phyloP scores from a whole-genome alignment of 169 alveolate genomes.

The Eimeria necatrix region DNA sequence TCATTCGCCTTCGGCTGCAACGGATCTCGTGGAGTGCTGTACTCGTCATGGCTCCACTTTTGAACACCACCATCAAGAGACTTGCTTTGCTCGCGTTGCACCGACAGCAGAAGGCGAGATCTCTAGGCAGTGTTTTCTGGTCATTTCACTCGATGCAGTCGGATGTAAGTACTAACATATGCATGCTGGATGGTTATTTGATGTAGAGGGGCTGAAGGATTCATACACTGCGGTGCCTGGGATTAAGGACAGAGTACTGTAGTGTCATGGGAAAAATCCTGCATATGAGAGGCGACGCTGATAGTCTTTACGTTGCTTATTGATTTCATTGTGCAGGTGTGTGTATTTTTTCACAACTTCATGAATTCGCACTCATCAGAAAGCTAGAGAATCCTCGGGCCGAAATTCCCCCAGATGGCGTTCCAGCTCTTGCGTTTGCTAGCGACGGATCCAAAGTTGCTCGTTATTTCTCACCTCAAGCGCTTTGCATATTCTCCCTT shows the following conservation, averaged over 20 bases:
- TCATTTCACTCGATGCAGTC: constrained; percentile 31
- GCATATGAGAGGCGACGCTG: too few relatives aligned
- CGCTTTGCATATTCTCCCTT: constrained; percentile 4
- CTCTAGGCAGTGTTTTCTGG: constrained; percentile 25
- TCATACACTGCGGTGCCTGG: too few relatives aligned
- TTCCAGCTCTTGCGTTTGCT: constrained; percentile 38
- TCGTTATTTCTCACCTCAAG: constrained; percentile 30
- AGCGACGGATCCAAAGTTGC: constrained; percentile 51
- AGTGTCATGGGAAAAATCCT: too few relatives aligned
- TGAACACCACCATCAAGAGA: not conserved
- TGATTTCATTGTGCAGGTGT: not conserved
- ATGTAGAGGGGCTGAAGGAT: too few relatives aligned
- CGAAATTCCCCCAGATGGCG: constrained; percentile 53
- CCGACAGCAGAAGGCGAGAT: constrained; percentile 8
- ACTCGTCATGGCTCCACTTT: not conserved
- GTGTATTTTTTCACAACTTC: constrained; percentile 46
- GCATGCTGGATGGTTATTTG: not conserved
- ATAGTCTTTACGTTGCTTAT: too few relatives aligned
- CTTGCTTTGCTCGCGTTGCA: not conserved
- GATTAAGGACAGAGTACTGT: too few relatives aligned
- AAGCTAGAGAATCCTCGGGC: constrained; percentile 31
- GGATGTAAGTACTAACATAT: constrained; percentile 32
- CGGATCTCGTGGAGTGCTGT: constrained; percentile 32
- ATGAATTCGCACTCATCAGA: constrained; percentile 57
- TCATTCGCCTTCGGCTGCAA: not conserved